Conservation (phyloP, 768 basidiomycete species). For the Mycena epipterygia region DNA sequence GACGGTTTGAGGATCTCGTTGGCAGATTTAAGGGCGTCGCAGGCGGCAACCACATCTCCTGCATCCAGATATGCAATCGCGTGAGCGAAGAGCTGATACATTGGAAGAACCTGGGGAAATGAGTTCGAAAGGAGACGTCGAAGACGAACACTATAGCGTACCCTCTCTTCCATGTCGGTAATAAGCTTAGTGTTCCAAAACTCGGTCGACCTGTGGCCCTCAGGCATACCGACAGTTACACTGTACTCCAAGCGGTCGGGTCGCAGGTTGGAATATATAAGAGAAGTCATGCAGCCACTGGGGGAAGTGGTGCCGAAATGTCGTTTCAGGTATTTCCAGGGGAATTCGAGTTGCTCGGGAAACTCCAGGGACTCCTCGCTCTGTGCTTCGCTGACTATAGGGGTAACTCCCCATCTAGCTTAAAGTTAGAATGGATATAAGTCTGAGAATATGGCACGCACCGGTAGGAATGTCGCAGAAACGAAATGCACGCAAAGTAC, state of each 20-base stretch:
- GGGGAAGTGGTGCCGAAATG: conserved; percentile 39
- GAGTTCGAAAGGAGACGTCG: neutral
- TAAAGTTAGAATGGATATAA: neutral
- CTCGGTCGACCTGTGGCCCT: conserved; percentile 33
- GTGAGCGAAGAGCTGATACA: conserved; percentile 33
- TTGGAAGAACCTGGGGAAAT: conserved; percentile 21
- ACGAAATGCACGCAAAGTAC: conserved; percentile 33
- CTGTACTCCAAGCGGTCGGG: conserved; percentile 36
- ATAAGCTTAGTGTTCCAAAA: conserved; percentile 37
- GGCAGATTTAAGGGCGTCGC: conserved; percentile 28
- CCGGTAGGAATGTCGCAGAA: conserved; percentile 40
- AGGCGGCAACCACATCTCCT: conserved; percentile 18
- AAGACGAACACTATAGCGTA: neutral
- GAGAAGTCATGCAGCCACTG: conserved; percentile 38
- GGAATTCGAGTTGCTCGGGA: conserved; percentile 35
- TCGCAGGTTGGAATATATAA: conserved; percentile 37
- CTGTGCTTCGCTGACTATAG: conserved; percentile 41
- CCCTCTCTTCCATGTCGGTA: conserved; percentile 28
- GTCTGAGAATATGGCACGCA: neutral
- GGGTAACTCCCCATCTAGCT: conserved; percentile 38
- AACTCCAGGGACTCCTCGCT: conserved; percentile 36
- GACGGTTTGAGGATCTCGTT: conserved; percentile 29
- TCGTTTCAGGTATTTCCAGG: conserved; percentile 33
- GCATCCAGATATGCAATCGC: conserved; percentile 24
- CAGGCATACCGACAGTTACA: conserved; percentile 37